Conservation (phyloP, 1,284 basidiomycete species). For the Agroathelia rolfsii region DNA sequence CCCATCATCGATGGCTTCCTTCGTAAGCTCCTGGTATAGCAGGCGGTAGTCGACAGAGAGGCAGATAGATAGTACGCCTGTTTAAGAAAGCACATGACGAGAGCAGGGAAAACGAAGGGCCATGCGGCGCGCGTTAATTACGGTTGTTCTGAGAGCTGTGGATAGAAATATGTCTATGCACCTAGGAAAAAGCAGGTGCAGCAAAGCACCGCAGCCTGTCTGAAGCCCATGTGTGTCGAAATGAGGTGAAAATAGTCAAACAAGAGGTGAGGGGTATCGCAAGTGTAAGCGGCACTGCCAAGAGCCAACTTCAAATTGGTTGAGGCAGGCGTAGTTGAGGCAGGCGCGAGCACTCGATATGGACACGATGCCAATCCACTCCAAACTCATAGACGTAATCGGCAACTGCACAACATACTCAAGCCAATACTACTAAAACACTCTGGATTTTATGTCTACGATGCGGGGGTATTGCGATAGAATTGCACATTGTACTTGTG, state of each 20-base stretch:
- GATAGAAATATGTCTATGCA: constrained; percentile 19
- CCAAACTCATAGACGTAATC: too few species aligned
- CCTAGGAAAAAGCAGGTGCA: constrained; percentile 81
- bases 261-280: background rate
- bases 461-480: too few species aligned
- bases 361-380: too few species aligned
- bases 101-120: constrained; percentile 1
- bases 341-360: too few species aligned
- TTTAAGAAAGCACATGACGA: background rate
- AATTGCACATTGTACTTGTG: too few species aligned
- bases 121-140: constrained; percentile 13
- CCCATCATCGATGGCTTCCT: constrained; percentile 60
- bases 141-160: too few species aligned
- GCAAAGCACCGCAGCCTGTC: constrained; percentile 72
- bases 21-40: constrained; percentile 56
- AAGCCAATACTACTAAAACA: too few species aligned
- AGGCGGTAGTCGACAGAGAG: constrained; percentile 80
- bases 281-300: too few species aligned
- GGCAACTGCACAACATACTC: too few species aligned
- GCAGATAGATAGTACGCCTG: constrained; percentile 83
- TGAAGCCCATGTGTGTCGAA: constrained; percentile 60
- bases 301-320: too few species aligned
- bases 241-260: background rate
- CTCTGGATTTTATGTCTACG: too few species aligned
- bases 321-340: constrained; percentile 11